Conservation (phyloP, 2,329 filamentous ascomycete genomes). For the Pseudopithomyces maydicus region DNA sequence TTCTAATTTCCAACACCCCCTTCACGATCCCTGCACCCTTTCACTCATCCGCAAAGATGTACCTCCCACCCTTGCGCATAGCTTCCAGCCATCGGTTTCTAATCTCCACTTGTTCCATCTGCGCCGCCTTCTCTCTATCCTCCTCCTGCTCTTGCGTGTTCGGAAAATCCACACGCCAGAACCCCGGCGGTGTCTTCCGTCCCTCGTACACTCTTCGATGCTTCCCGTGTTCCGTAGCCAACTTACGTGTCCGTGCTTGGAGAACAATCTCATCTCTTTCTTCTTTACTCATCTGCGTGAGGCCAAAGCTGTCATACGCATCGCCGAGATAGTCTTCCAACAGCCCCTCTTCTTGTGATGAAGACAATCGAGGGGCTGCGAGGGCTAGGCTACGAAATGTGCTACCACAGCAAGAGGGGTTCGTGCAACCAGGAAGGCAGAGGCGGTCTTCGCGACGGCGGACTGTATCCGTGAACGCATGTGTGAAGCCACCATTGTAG, state of each 20-base stretch:
- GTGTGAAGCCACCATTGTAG: conserved; percentile 71
- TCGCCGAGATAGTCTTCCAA: conserved; percentile 62
- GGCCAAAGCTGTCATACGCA: conserved; percentile 41
- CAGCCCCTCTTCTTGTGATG: conserved; percentile 44
- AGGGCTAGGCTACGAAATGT: conserved; percentile 70
- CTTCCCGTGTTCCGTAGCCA: conserved; percentile 77
- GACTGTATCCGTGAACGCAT: conserved; percentile 76
- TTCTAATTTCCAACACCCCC: neutral
- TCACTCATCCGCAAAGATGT: conserved; percentile 89
- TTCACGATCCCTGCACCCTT: conserved; percentile 36
- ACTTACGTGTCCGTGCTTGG: conserved; percentile 73
- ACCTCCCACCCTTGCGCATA: conserved; percentile 74
- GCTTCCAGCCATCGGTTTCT: conserved; percentile 81
- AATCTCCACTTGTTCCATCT: conserved; percentile 67
- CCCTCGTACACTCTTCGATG: conserved; percentile 78
- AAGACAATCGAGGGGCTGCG: conserved; percentile 34
- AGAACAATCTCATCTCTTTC: conserved; percentile 71
- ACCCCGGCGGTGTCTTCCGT: conserved; percentile 78
- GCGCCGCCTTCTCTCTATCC: conserved; percentile 69
- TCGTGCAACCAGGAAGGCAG: conserved; percentile 74
- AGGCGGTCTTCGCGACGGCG: conserved; percentile 71
- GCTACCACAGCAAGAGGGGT: conserved; percentile 76
- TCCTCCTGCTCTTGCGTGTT: conserved; percentile 77
- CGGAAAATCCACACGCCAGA: conserved; percentile 90
- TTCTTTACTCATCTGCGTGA: conserved; percentile 58